Conservation (phyloP, 768 basidiomycete species). For the Leccinum variicolor region DNA sequence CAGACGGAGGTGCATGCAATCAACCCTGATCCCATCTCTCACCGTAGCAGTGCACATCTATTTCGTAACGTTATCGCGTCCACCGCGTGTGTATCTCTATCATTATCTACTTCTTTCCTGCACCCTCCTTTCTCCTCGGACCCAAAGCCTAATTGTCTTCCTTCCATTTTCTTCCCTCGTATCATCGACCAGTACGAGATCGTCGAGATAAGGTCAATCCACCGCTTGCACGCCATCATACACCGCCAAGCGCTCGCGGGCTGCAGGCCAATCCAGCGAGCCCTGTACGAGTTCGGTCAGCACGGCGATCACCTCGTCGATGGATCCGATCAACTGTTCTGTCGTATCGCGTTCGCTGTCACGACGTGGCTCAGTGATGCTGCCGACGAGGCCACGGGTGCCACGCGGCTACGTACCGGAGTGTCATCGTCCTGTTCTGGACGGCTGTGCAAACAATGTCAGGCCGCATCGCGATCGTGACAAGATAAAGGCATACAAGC, state of each 20-base stretch:
- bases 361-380: background rate
- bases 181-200: background rate
- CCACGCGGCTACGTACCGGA: constrained; percentile 57
- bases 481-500: constrained; percentile 48
- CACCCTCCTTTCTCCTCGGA: constrained; percentile 16
- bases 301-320: constrained; percentile 84
- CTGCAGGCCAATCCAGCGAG: constrained; percentile 71
- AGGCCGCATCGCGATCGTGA: background rate
- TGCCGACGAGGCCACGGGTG: background rate
- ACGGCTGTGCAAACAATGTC: constrained; percentile 51
- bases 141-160: constrained; percentile 2
- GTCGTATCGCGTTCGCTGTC: constrained; percentile 91
- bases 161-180: background rate
- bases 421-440: constrained; percentile 90
- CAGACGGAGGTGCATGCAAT: background rate
- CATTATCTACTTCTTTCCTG: background rate
- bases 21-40: constrained; percentile 1
- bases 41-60: background rate
- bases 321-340: constrained; percentile 82
- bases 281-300: constrained; percentile 79
- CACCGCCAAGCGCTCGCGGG: constrained; percentile 62
- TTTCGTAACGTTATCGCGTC: background rate
- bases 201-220: constrained; percentile 32
- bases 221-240: constrained; percentile 92
- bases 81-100: background rate